Base-by-base conservation (phyloP, 139 green algal genomes). In the Auxenochlorella pyrenoidosa region DNA sequence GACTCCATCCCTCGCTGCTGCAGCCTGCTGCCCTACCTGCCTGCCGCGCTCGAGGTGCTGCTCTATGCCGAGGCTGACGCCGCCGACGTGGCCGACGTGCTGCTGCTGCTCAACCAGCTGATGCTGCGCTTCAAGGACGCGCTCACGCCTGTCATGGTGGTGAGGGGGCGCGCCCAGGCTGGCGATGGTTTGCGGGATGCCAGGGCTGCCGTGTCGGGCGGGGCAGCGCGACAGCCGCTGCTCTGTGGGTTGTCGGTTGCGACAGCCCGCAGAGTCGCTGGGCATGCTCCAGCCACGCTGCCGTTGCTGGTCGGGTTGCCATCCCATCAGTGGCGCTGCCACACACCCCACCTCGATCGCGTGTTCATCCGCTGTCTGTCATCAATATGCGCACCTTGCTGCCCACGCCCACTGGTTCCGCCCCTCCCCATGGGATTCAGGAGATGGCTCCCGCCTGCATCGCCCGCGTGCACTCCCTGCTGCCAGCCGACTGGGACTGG, bases 401-500 rank as follows among this genome's bases (percentile, higher is more conserved):
- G n/a, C n/a, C n/a, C n/a, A n/a, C n/a, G n/a, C n/a, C n/a, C n/a
- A n/a, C n/a, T n/a, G n/a, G n/a, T n/a, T n/a, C n/a, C n/a, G n/a
- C n/a, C n/a, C n/a, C n/a, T n/a, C n/a, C n/a, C n/a, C n/a, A n/a
- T 58, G 19, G 34, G 41, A 28, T 59, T 15, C 85, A 88, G 85
- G 86, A 90, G 68, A 89, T 95, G 68, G 79, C 95, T 84, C 93
- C 95, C 21, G 88, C 92, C 72, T 84, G 93, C 30, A 77, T 95
- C 24, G 76, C 82, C 10, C 88, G 90, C 13, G 88, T 96, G 38
- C 93, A 96, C 84, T 63, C 73, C 3, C 63, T 95, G 44, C 90
- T 98, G 30, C 84, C 90, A 19, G 1, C 82, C 16, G 88, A 95
- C 65, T 98, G 94, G 94, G 96, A 98, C 91, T 98, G 96, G 96